Percentiles rank a stretch among this genome's conserved stretches.
Conservation (phyloP, 306 rosid species). For the Canavalia gladiata region DNA sequence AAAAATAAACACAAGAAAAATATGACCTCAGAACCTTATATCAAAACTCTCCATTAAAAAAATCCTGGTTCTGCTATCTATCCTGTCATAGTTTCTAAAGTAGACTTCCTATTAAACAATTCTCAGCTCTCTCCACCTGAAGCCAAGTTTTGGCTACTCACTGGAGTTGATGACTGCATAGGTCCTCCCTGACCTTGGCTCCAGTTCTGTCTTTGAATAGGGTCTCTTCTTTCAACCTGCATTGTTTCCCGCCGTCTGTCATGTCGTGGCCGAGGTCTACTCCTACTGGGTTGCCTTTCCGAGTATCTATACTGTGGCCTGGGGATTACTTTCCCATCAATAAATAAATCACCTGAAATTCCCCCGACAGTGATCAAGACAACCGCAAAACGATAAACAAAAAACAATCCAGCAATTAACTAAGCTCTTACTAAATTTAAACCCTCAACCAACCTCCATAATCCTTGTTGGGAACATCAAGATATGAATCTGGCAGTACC, state of each 20-base stretch:
- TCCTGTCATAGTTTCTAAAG: slow-evolving; percentile 16
- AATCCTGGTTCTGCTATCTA: background rate
- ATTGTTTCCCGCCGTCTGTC: slow-evolving; percentile 77
- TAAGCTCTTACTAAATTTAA: slow-evolving; percentile 4
- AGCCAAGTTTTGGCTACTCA: slow-evolving; percentile 46
- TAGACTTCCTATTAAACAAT: slow-evolving; percentile 34
- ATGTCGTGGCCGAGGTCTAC: slow-evolving; percentile 82
- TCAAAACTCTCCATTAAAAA: slow-evolving; percentile 15
- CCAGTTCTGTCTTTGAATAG: slow-evolving; percentile 59
- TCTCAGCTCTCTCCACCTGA: slow-evolving; percentile 44
- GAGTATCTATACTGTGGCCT: slow-evolving; percentile 87
- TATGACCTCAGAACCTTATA: slow-evolving; percentile 28
- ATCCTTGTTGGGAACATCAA: slow-evolving; percentile 90
- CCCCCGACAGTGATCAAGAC: slow-evolving; percentile 16
- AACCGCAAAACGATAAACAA: slow-evolving; percentile 28
- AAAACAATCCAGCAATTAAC: slow-evolving; percentile 20
- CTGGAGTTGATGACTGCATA: slow-evolving; percentile 51
- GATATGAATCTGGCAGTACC: slow-evolving; percentile 97
- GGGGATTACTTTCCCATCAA: slow-evolving; percentile 86
- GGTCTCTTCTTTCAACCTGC: slow-evolving; percentile 71
- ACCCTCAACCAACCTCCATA: slow-evolving; percentile 78
- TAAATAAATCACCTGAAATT: slow-evolving; percentile 78
- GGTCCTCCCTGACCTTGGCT: slow-evolving; percentile 58
- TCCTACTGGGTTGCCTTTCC: slow-evolving; percentile 65
- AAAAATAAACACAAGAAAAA: background rate